Conservation (phyloP, 176 grass and related monocot species). For the Pontederia crassipes region DNA sequence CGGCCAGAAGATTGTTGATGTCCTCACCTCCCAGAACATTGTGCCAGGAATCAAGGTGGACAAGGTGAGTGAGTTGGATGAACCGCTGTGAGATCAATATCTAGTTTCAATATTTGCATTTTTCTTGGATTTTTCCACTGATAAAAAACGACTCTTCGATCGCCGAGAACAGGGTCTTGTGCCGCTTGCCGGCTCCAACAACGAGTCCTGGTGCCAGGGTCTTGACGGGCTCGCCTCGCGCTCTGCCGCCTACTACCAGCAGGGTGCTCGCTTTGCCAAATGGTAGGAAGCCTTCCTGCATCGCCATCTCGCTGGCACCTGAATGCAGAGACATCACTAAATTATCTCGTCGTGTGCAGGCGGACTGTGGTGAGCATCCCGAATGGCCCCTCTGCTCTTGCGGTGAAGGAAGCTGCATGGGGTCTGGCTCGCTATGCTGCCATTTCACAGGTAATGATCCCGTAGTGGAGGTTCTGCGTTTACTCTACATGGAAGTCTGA, state of each 20-base stretch:
- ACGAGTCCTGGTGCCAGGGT: conserved; percentile 17
- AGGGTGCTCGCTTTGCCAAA: conserved; percentile 23
- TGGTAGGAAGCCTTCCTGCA: neutral
- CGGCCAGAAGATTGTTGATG: conserved; percentile 12
- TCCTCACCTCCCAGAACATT: conserved; percentile 10
- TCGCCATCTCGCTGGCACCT: neutral
- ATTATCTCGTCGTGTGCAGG: neutral
- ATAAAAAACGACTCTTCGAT: neutral
- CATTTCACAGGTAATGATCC: neutral
- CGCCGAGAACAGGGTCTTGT: conserved; percentile 3
- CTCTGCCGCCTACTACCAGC: conserved; percentile 20
- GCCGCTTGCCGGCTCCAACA: conserved; percentile 14
- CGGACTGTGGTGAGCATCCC: conserved; percentile 15
- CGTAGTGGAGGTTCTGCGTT: neutral
- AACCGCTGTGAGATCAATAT: no score
- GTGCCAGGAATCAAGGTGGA: conserved; percentile 19
- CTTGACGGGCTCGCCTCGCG: conserved; percentile 19
- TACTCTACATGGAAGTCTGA: neutral
- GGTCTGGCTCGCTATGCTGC: conserved; percentile 22
- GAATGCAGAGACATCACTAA: no score
- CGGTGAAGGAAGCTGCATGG: conserved; percentile 18
- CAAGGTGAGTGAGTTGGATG: conserved; percentile 1
- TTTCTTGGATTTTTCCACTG: no score
- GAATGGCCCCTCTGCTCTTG: conserved; percentile 13
- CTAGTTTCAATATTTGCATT: no score